Conservation (phyloP, 768 basidiomycete genomes). For the Macrolepiota fuliginosa region DNA sequence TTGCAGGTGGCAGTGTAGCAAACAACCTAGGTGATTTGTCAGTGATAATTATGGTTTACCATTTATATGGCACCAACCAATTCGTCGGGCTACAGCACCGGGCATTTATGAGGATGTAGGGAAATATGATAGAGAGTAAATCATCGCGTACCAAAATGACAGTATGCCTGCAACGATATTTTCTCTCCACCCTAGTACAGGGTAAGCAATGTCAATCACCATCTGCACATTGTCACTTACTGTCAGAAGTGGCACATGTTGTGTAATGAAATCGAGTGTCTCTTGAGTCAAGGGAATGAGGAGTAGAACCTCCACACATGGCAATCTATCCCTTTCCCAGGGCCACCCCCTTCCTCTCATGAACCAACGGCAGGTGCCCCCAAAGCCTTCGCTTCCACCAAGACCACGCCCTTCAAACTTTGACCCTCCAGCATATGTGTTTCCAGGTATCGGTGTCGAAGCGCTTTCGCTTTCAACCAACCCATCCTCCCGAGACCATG, state of each 20-base stretch:
- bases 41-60: neutral
- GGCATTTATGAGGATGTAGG: neutral
- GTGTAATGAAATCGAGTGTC: neutral
- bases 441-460: neutral
- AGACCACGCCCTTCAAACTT: neutral
- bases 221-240: neutral
- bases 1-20: slow-evolving; percentile 10
- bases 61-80: neutral
- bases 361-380: neutral
- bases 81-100: neutral
- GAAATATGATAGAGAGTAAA: neutral
- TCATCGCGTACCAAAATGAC: neutral
- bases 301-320: neutral
- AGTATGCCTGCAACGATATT: neutral
- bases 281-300: neutral
- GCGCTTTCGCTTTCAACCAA: neutral
- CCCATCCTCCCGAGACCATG: slow-evolving; percentile 1
- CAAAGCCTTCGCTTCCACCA: neutral
- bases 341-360: neutral
- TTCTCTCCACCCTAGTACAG: neutral
- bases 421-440: neutral
- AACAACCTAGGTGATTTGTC: neutral
- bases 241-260: slow-evolving; percentile 11
- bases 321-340: neutral
- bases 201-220: too few species aligned